Base-by-base conservation (phyloP, 176 grass and related monocot species). In the Raddia guianensis region DNA sequence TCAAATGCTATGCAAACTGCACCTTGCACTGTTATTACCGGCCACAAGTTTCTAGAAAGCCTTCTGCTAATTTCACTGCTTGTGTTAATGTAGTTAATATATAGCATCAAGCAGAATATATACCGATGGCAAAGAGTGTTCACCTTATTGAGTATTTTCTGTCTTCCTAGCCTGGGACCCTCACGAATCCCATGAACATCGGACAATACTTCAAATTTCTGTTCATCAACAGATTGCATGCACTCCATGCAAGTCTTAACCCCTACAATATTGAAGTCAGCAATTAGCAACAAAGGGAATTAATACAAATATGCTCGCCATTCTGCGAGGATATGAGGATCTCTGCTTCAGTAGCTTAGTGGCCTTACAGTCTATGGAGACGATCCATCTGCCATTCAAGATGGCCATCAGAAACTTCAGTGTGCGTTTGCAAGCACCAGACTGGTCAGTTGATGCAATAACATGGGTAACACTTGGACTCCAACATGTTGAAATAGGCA, bases 381-480 rank as follows among this genome's bases (percentile, higher is more conserved):
- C 33, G 13, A 98, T 87, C 95, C 92, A 98, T 92, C 83, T 98
- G 83, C 95, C 95, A 50, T 76, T 80, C 70, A 98, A 74, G 73
- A 98, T 91, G 72, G 88, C 92, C 92, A 94, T 98, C 77, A 98
- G 84, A 83, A 89, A 91, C 81, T 98, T 98, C 8, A 98, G 71
- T 33, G 95, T 98, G 75, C 92, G 91, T 72, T 89, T 98, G 83
- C 88, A 93, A 68, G 95, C 90, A 84, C 92, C 95, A 70, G 68
- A 88, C 16, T 54, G 50, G 72, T 94, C 74, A 21, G 88, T 94
- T 68, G 92, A 93, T 75, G 95, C 84, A 76, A 98, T 93, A 76
- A 94, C 83, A 92, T 98, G 92, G 49, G 90, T 94, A 52, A 94
- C 84, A 78, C 42, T 90, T 44, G 90, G 86, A 60, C 57, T 93